Evolutionary conservation across 2,329 filamentous ascomycete genomes (phyloP).

Genomic region (Beauveria sp.): DNA sequence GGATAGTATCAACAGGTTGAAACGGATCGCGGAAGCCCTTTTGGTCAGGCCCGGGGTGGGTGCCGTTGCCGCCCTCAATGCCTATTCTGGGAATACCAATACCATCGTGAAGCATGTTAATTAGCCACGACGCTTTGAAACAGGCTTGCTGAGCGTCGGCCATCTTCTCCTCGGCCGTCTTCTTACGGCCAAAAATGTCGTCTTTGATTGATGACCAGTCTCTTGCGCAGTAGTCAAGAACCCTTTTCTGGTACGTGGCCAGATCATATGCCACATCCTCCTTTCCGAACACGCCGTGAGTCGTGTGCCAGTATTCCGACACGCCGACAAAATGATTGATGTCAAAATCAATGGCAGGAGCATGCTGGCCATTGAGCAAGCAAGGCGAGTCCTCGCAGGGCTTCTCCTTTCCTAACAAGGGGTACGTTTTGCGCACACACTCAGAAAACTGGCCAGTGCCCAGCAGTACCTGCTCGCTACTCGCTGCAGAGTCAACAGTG

Average conservation of each 20-base stretch:
- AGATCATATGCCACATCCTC: slow-evolving; percentile 82
- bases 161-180: slow-evolving; percentile 68
- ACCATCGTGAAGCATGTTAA: slow-evolving; percentile 91
- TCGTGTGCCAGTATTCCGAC: slow-evolving; percentile 98
- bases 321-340: slow-evolving; percentile 97
- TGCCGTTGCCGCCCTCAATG: slow-evolving; percentile 64
- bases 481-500: slow-evolving; percentile 29
- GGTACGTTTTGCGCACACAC: slow-evolving; percentile 74
- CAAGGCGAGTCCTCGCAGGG: slow-evolving; percentile 79
- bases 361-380: slow-evolving; percentile 82
- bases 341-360: slow-evolving; percentile 91
- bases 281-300: slow-evolving; percentile 83
- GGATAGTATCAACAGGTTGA: slow-evolving; percentile 86
- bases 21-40: slow-evolving; percentile 76
- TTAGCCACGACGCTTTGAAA: slow-evolving; percentile 97
- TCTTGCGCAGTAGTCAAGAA: slow-evolving; percentile 75
- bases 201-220: slow-evolving; percentile 72
- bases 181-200: slow-evolving; percentile 58
- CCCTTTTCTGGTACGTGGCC: slow-evolving; percentile 76
- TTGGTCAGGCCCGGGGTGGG: slow-evolving; percentile 62
- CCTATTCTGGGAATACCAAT: slow-evolving; percentile 87
- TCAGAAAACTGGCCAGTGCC: slow-evolving; percentile 85
- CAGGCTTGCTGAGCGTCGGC: slow-evolving; percentile 80
- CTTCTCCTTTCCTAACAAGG: slow-evolving; percentile 81
- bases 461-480: slow-evolving; percentile 47